Evolutionary conservation across 257 asterid genomes (phyloP).

Genomic region (Verbascum thapsus): DNA sequence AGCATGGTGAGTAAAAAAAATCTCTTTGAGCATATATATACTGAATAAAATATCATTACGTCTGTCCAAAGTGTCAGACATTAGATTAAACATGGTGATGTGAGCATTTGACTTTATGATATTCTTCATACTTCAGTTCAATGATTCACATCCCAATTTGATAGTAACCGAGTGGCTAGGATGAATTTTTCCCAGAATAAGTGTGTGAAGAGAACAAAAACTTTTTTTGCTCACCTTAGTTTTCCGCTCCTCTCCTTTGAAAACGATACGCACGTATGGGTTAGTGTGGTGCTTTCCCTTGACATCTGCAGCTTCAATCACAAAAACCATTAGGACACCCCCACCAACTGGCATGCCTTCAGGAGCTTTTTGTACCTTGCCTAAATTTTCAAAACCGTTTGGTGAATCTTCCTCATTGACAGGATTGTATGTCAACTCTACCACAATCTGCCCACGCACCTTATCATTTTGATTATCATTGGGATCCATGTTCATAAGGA

Average conservation of each 20-base stretch:
- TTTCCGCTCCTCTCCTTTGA: conserved; percentile 89
- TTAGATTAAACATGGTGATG: too few relatives aligned
- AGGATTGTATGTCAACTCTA: conserved; percentile 91
- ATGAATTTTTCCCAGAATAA: background rate
- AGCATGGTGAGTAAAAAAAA: too few relatives aligned
- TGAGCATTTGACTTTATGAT: too few relatives aligned
- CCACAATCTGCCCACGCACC: conserved; percentile 76
- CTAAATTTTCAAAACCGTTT: conserved; percentile 46
- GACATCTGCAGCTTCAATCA: conserved; percentile 91
- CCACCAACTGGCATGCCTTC: conserved; percentile 93
- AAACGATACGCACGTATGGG: conserved; percentile 75
- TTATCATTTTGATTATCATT: conserved; percentile 82
- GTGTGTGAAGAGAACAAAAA: conserved; percentile 19
- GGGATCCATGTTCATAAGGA: conserved; percentile 74
- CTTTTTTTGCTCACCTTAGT: conserved; percentile 68
- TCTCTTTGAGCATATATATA: too few relatives aligned
- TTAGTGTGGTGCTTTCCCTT: conserved; percentile 99
- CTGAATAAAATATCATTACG: too few relatives aligned
- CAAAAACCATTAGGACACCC: conserved; percentile 71
- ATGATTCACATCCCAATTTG: too few relatives aligned
- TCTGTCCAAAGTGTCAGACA: too few relatives aligned
- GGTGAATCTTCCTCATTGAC: conserved; percentile 74
- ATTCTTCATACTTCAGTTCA: too few relatives aligned
- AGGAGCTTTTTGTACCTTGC: conserved; percentile 64
- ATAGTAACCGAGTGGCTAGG: too few relatives aligned